A percentile compares a stretch with the other conserved stretches of the same genome.
Conservation (phyloP, 257 asterid genomes). For the Penstemon eatonii region DNA sequence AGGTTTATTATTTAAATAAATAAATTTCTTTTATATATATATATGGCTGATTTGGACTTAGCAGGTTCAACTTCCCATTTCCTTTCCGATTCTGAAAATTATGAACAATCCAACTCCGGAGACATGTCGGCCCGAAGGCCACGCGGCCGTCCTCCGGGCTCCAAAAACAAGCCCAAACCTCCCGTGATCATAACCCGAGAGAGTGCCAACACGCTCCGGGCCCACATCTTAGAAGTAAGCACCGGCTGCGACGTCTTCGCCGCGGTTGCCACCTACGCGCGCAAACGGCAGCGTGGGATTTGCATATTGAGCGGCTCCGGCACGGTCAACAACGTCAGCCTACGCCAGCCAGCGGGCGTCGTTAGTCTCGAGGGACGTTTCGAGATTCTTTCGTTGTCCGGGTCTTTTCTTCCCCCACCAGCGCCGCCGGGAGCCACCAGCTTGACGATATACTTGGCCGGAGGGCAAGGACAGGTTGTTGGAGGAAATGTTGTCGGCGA, state of each 20-base stretch:
- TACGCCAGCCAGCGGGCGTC: conserved; percentile 45
- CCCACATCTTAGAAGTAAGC: conserved; percentile 53
- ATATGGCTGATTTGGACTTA: conserved; percentile 30
- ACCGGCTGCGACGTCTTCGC: conserved; percentile 53
- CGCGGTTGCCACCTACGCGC: conserved; percentile 44
- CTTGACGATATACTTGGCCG: conserved; percentile 50
- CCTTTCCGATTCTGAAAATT: conserved; percentile 24
- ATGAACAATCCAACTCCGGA: conserved; percentile 15
- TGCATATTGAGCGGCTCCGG: conserved; percentile 61
- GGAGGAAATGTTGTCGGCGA: conserved; percentile 69
- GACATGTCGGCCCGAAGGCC: conserved; percentile 45
- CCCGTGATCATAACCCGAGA: conserved; percentile 59
- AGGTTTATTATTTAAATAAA: not conserved
- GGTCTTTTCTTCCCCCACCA: conserved; percentile 61
- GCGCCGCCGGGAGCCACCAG: conserved; percentile 67
- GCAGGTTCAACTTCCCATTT: conserved; percentile 20
- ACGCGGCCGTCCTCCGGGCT: conserved; percentile 60
- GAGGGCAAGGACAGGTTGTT: conserved; percentile 65
- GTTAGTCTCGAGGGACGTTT: conserved; percentile 52
- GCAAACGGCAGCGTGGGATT: conserved; percentile 62
- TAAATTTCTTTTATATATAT: conserved; percentile 13
- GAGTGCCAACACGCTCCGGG: conserved; percentile 58
- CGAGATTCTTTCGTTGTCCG: conserved; percentile 51
- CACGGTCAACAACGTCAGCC: conserved; percentile 42
- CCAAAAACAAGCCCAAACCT: conserved; percentile 53